A percentile compares a stretch with the other conserved stretches of the same genome.
Evolutionary conservation across 148 eudicot genomes (phyloP).

Genomic region (Bassia scoparia): DNA sequence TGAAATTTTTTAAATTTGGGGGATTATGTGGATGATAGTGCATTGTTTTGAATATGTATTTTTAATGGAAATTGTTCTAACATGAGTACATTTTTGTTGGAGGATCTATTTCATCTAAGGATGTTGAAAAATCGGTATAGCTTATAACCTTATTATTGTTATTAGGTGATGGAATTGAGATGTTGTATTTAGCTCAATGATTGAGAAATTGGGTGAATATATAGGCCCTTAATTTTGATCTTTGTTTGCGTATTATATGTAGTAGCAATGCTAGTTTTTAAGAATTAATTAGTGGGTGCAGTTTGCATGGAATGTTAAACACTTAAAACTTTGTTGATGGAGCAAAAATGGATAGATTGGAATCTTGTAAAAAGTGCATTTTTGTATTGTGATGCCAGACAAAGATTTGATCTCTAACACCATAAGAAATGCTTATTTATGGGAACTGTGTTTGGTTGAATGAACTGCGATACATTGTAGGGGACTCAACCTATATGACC

Average conservation of each 20-base stretch:
- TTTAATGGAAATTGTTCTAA: not conserved
- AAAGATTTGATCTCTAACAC: too few relatives aligned
- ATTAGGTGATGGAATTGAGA: not conserved
- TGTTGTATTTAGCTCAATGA: not conserved
- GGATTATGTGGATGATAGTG: not conserved
- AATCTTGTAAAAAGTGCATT: too few relatives aligned
- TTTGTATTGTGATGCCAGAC: too few relatives aligned
- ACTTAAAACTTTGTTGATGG: not conserved
- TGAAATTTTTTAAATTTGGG: not conserved
- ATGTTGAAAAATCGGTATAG: slow-evolving; percentile 51
- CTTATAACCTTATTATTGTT: not conserved
- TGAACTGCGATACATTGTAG: too few relatives aligned
- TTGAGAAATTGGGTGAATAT: too few relatives aligned
- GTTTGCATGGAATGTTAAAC: too few relatives aligned
- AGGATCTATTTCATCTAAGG: slow-evolving; percentile 47
- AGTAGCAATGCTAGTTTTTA: too few relatives aligned
- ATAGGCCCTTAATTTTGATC: too few relatives aligned
- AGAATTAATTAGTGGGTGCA: not conserved
- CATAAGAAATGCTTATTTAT: too few relatives aligned
- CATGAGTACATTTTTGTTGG: not conserved
- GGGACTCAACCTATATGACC: too few relatives aligned
- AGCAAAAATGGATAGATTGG: not conserved
- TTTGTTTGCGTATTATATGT: too few relatives aligned
- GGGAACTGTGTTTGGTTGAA: too few relatives aligned
- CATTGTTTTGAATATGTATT: not conserved